Conservation (phyloP, 2,329 filamentous ascomycete species). For the Neophaeococcomyces aloes region DNA sequence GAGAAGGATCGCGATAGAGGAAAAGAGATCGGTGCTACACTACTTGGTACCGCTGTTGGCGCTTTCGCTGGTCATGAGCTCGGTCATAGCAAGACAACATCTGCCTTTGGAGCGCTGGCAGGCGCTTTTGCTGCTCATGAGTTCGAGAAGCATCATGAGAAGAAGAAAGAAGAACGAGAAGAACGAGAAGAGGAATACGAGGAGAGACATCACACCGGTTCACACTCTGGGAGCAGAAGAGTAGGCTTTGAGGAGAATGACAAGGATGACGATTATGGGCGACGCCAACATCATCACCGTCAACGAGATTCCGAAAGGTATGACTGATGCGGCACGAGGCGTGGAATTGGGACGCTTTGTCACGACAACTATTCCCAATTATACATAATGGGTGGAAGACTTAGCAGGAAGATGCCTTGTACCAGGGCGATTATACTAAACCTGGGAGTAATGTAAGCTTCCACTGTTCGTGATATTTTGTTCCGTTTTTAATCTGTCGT, state of each 20-base stretch:
- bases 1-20: slow-evolving; percentile 24
- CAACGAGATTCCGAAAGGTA: slow-evolving; percentile 1
- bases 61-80: slow-evolving; percentile 21
- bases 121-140: slow-evolving; percentile 20
- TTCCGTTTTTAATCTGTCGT: too few species aligned
- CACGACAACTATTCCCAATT: neutral
- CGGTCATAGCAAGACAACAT: slow-evolving; percentile 14
- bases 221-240: slow-evolving; percentile 2
- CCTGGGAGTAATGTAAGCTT: too few species aligned
- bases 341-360: neutral
- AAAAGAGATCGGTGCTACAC: slow-evolving; percentile 28
- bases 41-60: slow-evolving; percentile 30
- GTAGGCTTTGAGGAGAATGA: slow-evolving; percentile 10
- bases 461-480: too few species aligned
- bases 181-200: neutral
- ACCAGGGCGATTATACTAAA: too few species aligned
- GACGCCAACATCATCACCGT: slow-evolving; percentile 1
- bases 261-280: slow-evolving; percentile 7
- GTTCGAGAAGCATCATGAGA: slow-evolving; percentile 18
- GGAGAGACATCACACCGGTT: neutral
- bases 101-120: slow-evolving; percentile 13
- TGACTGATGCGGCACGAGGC: neutral
- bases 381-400: too few species aligned
- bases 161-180: slow-evolving; percentile 13
- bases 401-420: too few species aligned